Evolutionary conservation across 2,329 filamentous ascomycete species (phyloP).

Genomic region (Colletotrichum trifolii): DNA sequence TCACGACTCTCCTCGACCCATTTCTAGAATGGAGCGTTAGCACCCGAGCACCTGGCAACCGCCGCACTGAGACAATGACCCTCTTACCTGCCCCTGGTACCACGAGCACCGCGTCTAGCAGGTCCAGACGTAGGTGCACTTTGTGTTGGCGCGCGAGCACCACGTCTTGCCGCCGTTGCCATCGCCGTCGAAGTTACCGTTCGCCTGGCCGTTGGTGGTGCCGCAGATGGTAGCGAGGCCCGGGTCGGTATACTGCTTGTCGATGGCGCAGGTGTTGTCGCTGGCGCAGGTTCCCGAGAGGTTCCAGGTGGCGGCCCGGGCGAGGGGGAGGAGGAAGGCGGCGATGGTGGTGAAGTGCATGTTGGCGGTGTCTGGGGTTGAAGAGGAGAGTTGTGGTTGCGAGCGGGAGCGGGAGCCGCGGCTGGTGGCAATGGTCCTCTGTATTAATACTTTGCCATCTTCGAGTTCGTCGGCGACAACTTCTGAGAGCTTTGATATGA

Average conservation of each 20-base stretch:
- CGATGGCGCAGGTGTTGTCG: conserved; percentile 1
- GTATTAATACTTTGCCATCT: too few relatives aligned
- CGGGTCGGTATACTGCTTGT: conserved; percentile 6
- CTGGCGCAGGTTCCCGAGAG: conserved; percentile 9
- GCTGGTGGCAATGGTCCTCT: too few relatives aligned
- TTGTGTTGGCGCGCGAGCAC: not conserved
- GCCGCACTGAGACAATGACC: too few relatives aligned
- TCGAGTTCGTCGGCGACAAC: too few relatives aligned
- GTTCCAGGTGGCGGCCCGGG: not conserved
- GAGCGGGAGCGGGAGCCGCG: too few relatives aligned
- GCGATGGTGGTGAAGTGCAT: conserved; percentile 11
- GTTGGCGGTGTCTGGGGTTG: not conserved
- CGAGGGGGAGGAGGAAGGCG: not conserved
- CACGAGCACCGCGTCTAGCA: not conserved
- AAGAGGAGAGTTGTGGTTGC: too few relatives aligned
- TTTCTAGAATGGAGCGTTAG: too few relatives aligned
- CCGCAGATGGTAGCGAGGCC: not conserved
- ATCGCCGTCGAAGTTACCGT: not conserved
- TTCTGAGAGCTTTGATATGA: too few relatives aligned
- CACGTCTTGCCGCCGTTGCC: not conserved
- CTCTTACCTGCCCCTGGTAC: too few relatives aligned
- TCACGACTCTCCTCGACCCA: too few relatives aligned
- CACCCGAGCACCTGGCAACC: too few relatives aligned
- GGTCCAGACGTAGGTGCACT: conserved; percentile 15
- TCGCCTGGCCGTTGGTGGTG: not conserved